Percentiles rank a stretch among this genome's conserved stretches.
These are phyloP conservation scores for Leccinum arenicola DNA, from an alignment of 768 basidiomycete species.

Conservation along the genomic window DNA sequence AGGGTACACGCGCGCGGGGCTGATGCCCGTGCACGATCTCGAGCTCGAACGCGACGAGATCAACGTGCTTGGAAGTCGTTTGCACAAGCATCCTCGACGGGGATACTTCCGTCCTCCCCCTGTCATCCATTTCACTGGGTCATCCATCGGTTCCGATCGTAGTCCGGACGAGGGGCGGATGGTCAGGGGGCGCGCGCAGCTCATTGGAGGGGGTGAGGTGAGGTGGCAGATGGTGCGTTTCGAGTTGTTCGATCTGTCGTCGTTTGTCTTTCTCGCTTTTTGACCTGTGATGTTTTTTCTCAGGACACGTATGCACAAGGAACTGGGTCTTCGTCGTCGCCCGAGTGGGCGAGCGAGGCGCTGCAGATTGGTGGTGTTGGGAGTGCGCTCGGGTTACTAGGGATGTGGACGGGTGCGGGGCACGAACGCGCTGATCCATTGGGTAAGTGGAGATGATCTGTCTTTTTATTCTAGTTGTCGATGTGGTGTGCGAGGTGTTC, in stretches of 20 bases:
- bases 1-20: slow-evolving; percentile 33
- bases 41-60: slow-evolving; percentile 4
- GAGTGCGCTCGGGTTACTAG: slow-evolving; percentile 51
- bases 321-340: slow-evolving; percentile 18
- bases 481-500: background rate
- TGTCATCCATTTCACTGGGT: slow-evolving; percentile 49
- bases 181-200: slow-evolving; percentile 43
- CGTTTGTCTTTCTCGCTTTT: too few relatives aligned
- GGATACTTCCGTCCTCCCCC: slow-evolving; percentile 38
- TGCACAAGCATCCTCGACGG: background rate
- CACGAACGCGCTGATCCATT: slow-evolving; percentile 45
- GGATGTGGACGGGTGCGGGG: slow-evolving; percentile 52
- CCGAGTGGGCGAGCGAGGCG: slow-evolving; percentile 53
- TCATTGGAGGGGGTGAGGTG: slow-evolving; percentile 44
- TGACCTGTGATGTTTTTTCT: too few relatives aligned
- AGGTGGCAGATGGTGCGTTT: too few relatives aligned
- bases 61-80: slow-evolving; percentile 15
- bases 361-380: slow-evolving; percentile 57
- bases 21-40: slow-evolving; percentile 19
- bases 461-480: too few relatives aligned
- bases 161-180: slow-evolving; percentile 32
- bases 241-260: too few relatives aligned
- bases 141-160: slow-evolving; percentile 39
- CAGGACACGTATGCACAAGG: slow-evolving; percentile 25
- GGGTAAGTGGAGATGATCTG: slow-evolving; percentile 28